Percentiles rank a stretch among this genome's conserved stretches.
phyloP scores from a whole-genome alignment of 2,329 filamentous ascomycete species.

The Colletotrichum endophyticum region DNA sequence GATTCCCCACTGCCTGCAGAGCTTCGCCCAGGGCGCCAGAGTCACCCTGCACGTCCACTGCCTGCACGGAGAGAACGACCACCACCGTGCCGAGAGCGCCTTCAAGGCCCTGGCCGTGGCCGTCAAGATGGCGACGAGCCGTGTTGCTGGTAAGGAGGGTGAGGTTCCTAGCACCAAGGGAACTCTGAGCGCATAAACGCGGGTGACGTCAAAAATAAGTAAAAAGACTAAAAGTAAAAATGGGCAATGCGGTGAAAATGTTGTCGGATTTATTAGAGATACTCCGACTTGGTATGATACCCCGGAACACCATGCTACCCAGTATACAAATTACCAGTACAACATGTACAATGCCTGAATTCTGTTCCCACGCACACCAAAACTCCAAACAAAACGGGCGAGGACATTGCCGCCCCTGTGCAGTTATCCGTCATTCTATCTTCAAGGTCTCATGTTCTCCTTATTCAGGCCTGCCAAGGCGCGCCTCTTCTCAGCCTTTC shows the following conservation, averaged over 20 bases:
- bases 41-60: constrained; percentile 97
- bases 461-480: constrained; percentile 44
- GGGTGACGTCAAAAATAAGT: neutral
- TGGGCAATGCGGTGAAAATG: neutral
- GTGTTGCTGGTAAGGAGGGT: constrained; percentile 80
- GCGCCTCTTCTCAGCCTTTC: constrained; percentile 55
- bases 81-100: constrained; percentile 93
- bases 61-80: constrained; percentile 89
- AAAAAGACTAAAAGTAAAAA: neutral
- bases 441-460: constrained; percentile 53
- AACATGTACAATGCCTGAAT: constrained; percentile 10
- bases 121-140: constrained; percentile 75
- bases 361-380: constrained; percentile 2
- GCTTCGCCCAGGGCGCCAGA: constrained; percentile 88
- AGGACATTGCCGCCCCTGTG: constrained; percentile 1
- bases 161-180: constrained; percentile 98
- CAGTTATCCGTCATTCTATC: neutral
- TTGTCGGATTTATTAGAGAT: neutral
- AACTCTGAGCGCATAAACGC: constrained; percentile 65
- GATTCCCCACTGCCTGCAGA: constrained; percentile 94
- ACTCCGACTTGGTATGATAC: constrained; percentile 13
- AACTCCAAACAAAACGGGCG: constrained; percentile 5
- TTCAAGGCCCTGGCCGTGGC: constrained; percentile 97
- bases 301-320: constrained; percentile 24
- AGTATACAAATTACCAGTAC: neutral